Conservation (phyloP, 495 filamentous ascomycete species). For the Parachaetomium inaequale region DNA sequence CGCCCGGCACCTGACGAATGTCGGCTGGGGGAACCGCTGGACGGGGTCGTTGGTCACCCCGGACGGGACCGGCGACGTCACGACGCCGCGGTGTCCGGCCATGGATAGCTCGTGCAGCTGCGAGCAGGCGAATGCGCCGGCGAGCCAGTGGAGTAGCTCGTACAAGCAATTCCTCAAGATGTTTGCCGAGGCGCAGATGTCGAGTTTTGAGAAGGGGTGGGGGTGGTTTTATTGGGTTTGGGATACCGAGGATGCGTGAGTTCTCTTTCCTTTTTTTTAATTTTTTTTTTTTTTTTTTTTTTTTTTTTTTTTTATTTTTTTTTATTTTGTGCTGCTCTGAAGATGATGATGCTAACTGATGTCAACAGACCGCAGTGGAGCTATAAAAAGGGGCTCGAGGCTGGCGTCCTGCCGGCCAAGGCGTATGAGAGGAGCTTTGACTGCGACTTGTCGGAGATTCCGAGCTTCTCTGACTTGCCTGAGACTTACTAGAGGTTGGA, state of each 20-base stretch:
- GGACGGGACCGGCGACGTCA: slow-evolving; percentile 51
- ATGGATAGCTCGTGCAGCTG: slow-evolving; percentile 65
- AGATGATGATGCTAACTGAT: slow-evolving; percentile 23
- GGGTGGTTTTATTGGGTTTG: slow-evolving; percentile 99
- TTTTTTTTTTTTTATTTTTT: background rate
- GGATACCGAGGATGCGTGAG: slow-evolving; percentile 47
- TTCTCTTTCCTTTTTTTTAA: slow-evolving; percentile 9
- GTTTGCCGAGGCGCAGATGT: slow-evolving; percentile 96
- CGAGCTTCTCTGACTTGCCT: slow-evolving; percentile 63
- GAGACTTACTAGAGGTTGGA: slow-evolving; percentile 60
- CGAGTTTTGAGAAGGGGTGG: slow-evolving; percentile 81
- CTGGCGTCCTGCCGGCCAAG: slow-evolving; percentile 77
- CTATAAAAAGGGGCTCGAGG: slow-evolving; percentile 78
- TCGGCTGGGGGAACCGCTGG: slow-evolving; percentile 85
- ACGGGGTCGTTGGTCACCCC: slow-evolving; percentile 66
- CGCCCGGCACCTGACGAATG: slow-evolving; percentile 81
- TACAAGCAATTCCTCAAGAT: slow-evolving; percentile 86
- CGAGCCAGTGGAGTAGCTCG: slow-evolving; percentile 57
- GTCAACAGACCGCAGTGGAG: slow-evolving; percentile 79
- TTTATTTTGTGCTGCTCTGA: background rate
- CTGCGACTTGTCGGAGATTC: slow-evolving; percentile 62
- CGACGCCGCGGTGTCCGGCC: slow-evolving; percentile 68
- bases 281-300: background rate
- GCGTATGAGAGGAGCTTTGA: slow-evolving; percentile 73
- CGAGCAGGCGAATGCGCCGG: slow-evolving; percentile 67